Base-by-base conservation (phyloP, 2,329 filamentous ascomycete genomes). In the Stagonosporopsis rhizophila region DNA sequence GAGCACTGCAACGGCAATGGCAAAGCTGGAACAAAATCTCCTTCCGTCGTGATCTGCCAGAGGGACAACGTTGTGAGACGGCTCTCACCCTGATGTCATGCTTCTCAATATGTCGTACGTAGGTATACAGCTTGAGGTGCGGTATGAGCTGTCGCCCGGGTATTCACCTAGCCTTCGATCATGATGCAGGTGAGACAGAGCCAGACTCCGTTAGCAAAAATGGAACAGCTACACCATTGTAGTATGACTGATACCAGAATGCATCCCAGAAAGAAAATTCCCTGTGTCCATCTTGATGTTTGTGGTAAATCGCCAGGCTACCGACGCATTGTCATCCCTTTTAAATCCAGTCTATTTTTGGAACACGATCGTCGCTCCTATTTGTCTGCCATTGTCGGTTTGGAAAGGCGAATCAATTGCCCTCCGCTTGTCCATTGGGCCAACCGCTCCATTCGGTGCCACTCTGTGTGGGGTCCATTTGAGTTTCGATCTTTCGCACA, bases 371-470 rank as follows among this genome's bases (percentile, higher is more conserved):
- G 9, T 27, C 20, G 8, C 12, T n/a, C n/a, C n/a, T 20, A 45
- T 30, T 56, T 46, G 17, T 46, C 27, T 25, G 23, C 17, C 30
- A 84, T 81, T 25, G 89, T 82, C 71, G 87, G 78, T 89, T 92
- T 4, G 90, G 92, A 32, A 95, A 90, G 3, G 94, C 89, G 70
- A 87, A 90, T 0, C 37, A 23, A 25, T 30, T 35, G 88, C 90
- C 90, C 56, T 93, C 82, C 0, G 86, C 88, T 3, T 90, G 60
- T 93, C 88, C 1, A 82, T 92, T 34, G 93, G 85, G 0, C 91
- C 91, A 0, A 87, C 85, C 58, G 27, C 40, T 60, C 60, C 61
- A 60, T 54, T 63, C 60, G n/a, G 45, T 15, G 25, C 59, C 61
- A 27, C 56, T 62, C 44, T 63, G 61, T 23, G 52, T 28, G 11